phyloP scores from a whole-genome alignment of 2,329 filamentous ascomycete genomes.

The Aspergillus proliferans region DNA sequence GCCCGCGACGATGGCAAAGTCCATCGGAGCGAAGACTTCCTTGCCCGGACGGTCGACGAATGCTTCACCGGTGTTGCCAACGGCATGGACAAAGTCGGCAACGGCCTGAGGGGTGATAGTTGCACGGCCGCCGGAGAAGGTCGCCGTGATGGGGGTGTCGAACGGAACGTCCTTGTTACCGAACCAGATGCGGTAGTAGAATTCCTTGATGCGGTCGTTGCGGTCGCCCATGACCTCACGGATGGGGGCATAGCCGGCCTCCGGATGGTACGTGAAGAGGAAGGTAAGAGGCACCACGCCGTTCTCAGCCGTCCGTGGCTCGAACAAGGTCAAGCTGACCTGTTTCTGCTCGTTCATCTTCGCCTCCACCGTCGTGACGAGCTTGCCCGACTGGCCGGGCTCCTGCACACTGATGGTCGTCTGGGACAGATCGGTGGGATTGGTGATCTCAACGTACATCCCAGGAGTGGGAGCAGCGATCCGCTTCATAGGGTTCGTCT shows the following conservation, averaged over 20 bases:
- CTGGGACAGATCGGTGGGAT: constrained; percentile 75
- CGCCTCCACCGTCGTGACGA: constrained; percentile 82
- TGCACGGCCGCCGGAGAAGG: constrained; percentile 82
- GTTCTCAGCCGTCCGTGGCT: constrained; percentile 81
- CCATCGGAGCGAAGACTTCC: constrained; percentile 92
- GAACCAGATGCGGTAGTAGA: constrained; percentile 98
- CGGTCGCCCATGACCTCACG: constrained; percentile 91
- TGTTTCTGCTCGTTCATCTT: constrained; percentile 68
- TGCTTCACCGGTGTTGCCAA: constrained; percentile 94
- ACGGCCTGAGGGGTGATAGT: constrained; percentile 88
- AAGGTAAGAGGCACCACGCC: constrained; percentile 77
- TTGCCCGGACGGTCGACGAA: constrained; percentile 96
- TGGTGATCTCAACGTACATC: constrained; percentile 77
- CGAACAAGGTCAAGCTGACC: constrained; percentile 84
- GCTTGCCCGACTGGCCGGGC: constrained; percentile 76
- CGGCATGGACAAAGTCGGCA: constrained; percentile 97
- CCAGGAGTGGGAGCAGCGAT: constrained; percentile 83
- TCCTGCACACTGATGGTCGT: constrained; percentile 84
- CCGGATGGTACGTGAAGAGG: constrained; percentile 87
- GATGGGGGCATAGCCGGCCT: constrained; percentile 95
- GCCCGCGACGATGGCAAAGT: constrained; percentile 95
- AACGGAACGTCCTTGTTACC: constrained; percentile 78
- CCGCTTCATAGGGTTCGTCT: constrained; percentile 90
- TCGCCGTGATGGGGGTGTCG: constrained; percentile 74
- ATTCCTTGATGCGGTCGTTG: constrained; percentile 98